phyloP scores from a whole-genome alignment of 2,329 filamentous ascomycete genomes.

The Drechslerella coelobrocha region DNA sequence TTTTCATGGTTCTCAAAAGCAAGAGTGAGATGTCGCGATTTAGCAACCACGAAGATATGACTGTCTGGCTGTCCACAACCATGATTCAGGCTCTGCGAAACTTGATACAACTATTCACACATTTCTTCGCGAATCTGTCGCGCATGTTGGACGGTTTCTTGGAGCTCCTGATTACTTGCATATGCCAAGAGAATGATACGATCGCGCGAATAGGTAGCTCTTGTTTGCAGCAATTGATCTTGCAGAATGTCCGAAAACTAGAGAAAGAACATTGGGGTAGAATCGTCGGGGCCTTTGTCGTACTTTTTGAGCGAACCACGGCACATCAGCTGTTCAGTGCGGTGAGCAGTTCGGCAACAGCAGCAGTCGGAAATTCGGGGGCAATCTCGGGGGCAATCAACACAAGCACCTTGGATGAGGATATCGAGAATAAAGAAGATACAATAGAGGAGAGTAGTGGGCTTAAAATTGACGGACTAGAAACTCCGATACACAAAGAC shows the following conservation, averaged over 20 bases:
- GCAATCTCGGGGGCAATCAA: slow-evolving; percentile 52
- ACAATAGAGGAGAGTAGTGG: slow-evolving; percentile 62
- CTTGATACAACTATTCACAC: slow-evolving; percentile 98
- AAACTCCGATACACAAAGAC: slow-evolving; percentile 54
- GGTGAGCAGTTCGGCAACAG: slow-evolving; percentile 56
- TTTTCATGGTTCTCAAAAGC: slow-evolving; percentile 96
- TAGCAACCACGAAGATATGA: slow-evolving; percentile 92
- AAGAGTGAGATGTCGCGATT: slow-evolving; percentile 96
- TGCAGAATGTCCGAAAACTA: slow-evolving; percentile 96
- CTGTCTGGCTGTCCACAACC: slow-evolving; percentile 97
- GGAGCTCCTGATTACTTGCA: slow-evolving; percentile 90
- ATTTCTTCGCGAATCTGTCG: slow-evolving; percentile 94
- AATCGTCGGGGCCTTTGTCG: slow-evolving; percentile 93
- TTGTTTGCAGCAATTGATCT: slow-evolving; percentile 91
- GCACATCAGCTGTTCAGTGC: slow-evolving; percentile 95
- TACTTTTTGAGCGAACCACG: slow-evolving; percentile 92
- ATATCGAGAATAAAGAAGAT: slow-evolving; percentile 32
- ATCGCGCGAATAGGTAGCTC: slow-evolving; percentile 98
- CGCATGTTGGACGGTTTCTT: slow-evolving; percentile 99
- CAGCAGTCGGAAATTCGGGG: slow-evolving; percentile 62
- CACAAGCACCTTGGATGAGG: slow-evolving; percentile 22
- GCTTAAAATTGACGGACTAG: slow-evolving; percentile 67
- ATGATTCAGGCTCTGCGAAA: slow-evolving; percentile 98
- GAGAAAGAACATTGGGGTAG: slow-evolving; percentile 85
- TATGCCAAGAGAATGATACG: slow-evolving; percentile 98